These are phyloP conservation scores for Phylloporus sp. DNA, from an alignment of 768 basidiomycete genomes.

Conservation along the genomic window DNA sequence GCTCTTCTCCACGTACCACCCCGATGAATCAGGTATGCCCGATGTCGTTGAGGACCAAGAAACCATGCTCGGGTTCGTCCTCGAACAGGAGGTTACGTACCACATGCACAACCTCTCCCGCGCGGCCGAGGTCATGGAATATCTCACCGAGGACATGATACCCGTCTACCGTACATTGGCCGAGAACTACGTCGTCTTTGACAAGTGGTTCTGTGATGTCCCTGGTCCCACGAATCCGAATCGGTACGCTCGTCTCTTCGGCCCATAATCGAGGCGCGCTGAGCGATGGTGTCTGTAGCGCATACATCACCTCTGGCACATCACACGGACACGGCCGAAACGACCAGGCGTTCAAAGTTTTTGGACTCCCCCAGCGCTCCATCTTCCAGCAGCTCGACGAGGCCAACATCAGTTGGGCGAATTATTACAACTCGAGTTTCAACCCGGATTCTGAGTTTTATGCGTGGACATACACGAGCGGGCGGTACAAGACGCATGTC, in stretches of 20 bases:
- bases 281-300: slow-evolving; percentile 5
- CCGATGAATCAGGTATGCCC: slow-evolving; percentile 11
- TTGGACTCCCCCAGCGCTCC: slow-evolving; percentile 24
- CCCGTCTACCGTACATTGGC: slow-evolving; percentile 23
- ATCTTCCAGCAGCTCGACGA: slow-evolving; percentile 28
- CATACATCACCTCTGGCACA: slow-evolving; percentile 26
- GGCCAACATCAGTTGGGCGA: slow-evolving; percentile 21
- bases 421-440: slow-evolving; percentile 29
- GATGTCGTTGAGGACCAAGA: slow-evolving; percentile 2
- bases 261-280: not conserved
- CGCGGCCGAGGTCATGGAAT: slow-evolving; percentile 18
- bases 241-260: slow-evolving; percentile 10
- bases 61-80: slow-evolving; percentile 21
- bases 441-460: slow-evolving; percentile 24
- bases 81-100: slow-evolving; percentile 18
- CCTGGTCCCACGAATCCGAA: slow-evolving; percentile 27
- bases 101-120: slow-evolving; percentile 8
- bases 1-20: slow-evolving; percentile 21
- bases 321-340: slow-evolving; percentile 24
- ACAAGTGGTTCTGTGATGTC: slow-evolving; percentile 24
- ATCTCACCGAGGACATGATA: slow-evolving; percentile 22
- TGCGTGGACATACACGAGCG: slow-evolving; percentile 16
- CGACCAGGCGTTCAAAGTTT: slow-evolving; percentile 10
- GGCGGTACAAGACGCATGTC: slow-evolving; percentile 15
- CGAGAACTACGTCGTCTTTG: slow-evolving; percentile 23